phyloP scores from a whole-genome alignment of 2,329 filamentous ascomycete species.

The Pseudocercospora ulei region DNA sequence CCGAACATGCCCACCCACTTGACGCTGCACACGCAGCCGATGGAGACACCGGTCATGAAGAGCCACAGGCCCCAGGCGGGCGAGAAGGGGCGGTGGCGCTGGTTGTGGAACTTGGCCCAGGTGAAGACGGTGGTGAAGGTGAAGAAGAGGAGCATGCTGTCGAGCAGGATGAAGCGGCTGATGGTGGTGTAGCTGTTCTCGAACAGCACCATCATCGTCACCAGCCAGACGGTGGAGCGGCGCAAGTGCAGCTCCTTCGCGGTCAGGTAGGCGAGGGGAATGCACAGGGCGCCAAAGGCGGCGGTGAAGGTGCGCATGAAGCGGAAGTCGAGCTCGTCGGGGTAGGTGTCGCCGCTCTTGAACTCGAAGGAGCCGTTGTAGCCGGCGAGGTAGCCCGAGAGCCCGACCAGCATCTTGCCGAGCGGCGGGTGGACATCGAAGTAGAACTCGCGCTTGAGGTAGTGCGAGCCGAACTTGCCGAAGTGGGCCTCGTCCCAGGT shows the following conservation, averaged over 20 bases:
- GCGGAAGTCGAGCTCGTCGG: constrained; percentile 86
- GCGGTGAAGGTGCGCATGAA: constrained; percentile 99
- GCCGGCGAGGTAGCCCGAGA: constrained; percentile 89
- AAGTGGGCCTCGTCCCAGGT: constrained; percentile 75
- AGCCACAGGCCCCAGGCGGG: constrained; percentile 92
- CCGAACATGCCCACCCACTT: constrained; percentile 97
- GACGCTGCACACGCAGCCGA: constrained; percentile 95
- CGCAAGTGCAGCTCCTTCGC: constrained; percentile 81
- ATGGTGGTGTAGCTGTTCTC: constrained; percentile 99
- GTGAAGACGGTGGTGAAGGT: constrained; percentile 96
- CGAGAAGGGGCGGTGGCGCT: constrained; percentile 76
- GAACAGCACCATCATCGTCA: constrained; percentile 93
- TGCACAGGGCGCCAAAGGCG: constrained; percentile 81
- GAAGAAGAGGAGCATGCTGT: constrained; percentile 97
- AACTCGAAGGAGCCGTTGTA: constrained; percentile 99
- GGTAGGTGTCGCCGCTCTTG: constrained; percentile 95
- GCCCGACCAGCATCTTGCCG: constrained; percentile 94
- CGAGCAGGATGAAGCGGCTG: constrained; percentile 92
- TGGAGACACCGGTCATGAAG: constrained; percentile 83
- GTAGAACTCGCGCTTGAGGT: constrained; percentile 98
- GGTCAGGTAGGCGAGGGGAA: constrained; percentile 91
- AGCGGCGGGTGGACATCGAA: constrained; percentile 94
- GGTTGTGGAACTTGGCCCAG: constrained; percentile 92
- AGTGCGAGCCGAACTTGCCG: constrained; percentile 97
- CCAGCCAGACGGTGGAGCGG: constrained; percentile 81